phyloP scores from a whole-genome alignment of 495 filamentous ascomycete species.

The Podospora comata region DNA sequence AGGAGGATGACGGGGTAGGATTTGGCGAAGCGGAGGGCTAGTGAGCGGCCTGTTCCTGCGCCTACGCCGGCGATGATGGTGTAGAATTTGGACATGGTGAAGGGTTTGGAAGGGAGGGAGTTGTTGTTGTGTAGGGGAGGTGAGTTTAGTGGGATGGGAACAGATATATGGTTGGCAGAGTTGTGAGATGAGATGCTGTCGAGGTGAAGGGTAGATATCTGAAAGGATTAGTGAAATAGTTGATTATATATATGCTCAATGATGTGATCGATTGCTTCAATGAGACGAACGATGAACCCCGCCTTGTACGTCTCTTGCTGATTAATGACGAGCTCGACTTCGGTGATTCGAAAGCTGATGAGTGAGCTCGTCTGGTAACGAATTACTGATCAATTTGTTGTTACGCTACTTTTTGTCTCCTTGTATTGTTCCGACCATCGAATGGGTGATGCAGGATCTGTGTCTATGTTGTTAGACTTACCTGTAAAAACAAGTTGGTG shows the following conservation, averaged over 20 bases:
- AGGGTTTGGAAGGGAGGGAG: not conserved
- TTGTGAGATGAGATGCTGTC: too few relatives aligned
- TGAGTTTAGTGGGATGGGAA: not conserved
- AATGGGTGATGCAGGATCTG: not conserved
- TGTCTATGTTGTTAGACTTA: not conserved
- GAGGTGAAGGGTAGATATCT: not conserved
- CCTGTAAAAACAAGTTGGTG: too few relatives aligned
- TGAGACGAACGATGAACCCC: constrained; percentile 19
- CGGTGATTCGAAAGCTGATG: not conserved
- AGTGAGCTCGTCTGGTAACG: not conserved
- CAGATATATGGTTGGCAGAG: too few relatives aligned
- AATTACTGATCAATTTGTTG: not conserved
- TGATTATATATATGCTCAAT: constrained; percentile 5
- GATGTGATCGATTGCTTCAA: constrained; percentile 13
- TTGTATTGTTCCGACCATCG: not conserved
- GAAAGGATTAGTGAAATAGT: not conserved
- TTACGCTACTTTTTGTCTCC: not conserved
- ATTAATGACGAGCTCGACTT: constrained; percentile 16
- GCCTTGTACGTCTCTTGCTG: constrained; percentile 2
- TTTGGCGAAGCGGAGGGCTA: constrained; percentile 67
- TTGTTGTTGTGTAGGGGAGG: not conserved
- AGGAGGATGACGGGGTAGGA: constrained; percentile 74
- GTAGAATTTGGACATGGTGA: constrained; percentile 46
- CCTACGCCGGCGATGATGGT: constrained; percentile 75
- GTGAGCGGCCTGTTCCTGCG: constrained; percentile 57